Evolutionary conservation across 2,329 filamentous ascomycete species (phyloP), one percentile per base, ranked within the genome.

Genomic region (Aspergillus clavatus): DNA sequence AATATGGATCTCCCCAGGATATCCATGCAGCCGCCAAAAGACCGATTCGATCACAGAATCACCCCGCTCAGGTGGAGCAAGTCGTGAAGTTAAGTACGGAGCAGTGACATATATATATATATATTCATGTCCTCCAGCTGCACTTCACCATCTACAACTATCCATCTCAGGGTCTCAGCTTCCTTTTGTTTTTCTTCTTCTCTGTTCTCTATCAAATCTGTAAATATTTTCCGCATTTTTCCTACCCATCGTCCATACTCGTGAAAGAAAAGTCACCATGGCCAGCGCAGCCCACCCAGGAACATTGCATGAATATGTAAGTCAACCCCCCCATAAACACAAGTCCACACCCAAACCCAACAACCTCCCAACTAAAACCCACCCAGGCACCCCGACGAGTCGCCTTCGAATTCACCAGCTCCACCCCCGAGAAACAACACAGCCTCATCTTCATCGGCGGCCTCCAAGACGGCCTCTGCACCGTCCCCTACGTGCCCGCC

Each of bases 401-500:
- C 31, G 64, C 69, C 10, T 72, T 72, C 49, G 71, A 73, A 54
- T 72, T 67, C 48, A 58, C 54, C 14, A 50, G 53, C 10, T 42
- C 54, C 14, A 38, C 45, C 38, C 44, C 49, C 36, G 33, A 56
- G 24, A 71, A 69, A 40, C 61, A 59, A 33, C 59, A 80, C 62
- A 77, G 73, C 22, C 65, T 83, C 40, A 65, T 83, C 54, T 82
- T 79, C 67, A 67, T 83, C 42, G 79, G 76, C 47, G 81, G 81
- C 28, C 70, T 84, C 31, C 73, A 70, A 41, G 80, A 83, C 60
- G 79, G 77, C 16, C 69, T 80, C 41, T 70, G 73, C 44, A 78
- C 73, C 5, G 77, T 81, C 6, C 62, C 69, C 14, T 83, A 81
- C 60, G 71, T 79, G 2, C 60, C 70, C 36, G 56, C 66, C 5